A percentile compares a stretch with the other conserved stretches of the same genome.
Evolutionary conservation across 1,284 basidiomycete species (phyloP).

Genomic region (Ganoderma meredithae): DNA sequence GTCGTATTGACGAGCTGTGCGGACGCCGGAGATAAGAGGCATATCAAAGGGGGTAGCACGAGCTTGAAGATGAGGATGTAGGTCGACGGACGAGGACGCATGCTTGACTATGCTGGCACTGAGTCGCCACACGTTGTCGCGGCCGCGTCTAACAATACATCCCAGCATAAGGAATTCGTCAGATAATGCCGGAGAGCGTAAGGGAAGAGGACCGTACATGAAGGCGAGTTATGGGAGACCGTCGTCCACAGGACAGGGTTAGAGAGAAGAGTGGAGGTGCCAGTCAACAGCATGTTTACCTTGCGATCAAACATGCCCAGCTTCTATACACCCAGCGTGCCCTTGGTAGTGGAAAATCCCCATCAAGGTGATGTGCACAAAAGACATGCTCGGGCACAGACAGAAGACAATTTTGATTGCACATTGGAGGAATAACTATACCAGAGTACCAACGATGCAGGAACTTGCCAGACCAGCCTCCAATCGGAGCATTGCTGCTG

Average conservation of each 20-base stretch:
- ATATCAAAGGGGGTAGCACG: background rate
- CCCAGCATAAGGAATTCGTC: background rate
- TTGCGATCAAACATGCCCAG: background rate
- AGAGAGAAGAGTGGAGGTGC: background rate
- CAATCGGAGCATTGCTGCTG: background rate
- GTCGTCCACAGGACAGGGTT: background rate
- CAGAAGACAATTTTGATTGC: background rate
- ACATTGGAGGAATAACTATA: background rate
- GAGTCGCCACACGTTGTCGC: background rate
- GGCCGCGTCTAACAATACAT: background rate
- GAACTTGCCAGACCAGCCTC: background rate
- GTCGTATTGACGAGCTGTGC: background rate
- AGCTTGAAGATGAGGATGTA: background rate
- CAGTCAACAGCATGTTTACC: background rate
- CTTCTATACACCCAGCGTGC: background rate
- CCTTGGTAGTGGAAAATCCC: background rate
- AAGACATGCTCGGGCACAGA: background rate
- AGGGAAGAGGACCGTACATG: background rate
- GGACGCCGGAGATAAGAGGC: background rate
- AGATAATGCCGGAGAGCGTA: background rate
- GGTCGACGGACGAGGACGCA: background rate
- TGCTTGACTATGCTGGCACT: background rate
- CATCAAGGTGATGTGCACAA: background rate
- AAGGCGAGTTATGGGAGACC: background rate
- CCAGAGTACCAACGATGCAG: background rate